Percentiles rank a stretch among this genome's conserved stretches.
Evolutionary conservation across 1,284 basidiomycete genomes (phyloP).

Genomic region (Stygiomarasmius scandens): DNA sequence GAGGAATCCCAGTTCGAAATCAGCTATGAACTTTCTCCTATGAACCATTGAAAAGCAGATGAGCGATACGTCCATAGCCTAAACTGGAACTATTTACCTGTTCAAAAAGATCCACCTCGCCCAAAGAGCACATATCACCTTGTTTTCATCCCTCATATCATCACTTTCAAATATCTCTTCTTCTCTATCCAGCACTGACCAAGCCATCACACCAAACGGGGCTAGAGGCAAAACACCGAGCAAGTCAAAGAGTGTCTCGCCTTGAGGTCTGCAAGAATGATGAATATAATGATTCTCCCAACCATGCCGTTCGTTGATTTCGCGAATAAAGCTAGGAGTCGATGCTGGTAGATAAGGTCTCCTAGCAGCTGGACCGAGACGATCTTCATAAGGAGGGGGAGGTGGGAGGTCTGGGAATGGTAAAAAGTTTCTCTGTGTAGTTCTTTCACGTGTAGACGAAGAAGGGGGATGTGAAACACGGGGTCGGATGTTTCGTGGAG

Average conservation of each 20-base stretch:
- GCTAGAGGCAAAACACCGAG: slow-evolving; percentile 59
- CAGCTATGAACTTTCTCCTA: slow-evolving; percentile 55
- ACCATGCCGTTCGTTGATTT: slow-evolving; percentile 39
- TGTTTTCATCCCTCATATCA: slow-evolving; percentile 69
- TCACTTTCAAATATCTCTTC: slow-evolving; percentile 73
- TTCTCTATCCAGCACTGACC: slow-evolving; percentile 68
- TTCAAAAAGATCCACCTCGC: slow-evolving; percentile 70
- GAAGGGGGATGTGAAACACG: neutral
- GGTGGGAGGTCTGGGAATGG: slow-evolving; percentile 30
- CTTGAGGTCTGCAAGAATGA: slow-evolving; percentile 62
- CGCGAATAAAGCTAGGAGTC: slow-evolving; percentile 21
- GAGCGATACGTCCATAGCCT: neutral
- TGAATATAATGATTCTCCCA: slow-evolving; percentile 39
- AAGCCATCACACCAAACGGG: slow-evolving; percentile 62
- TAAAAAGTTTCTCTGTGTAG: neutral
- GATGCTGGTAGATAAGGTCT: slow-evolving; percentile 54
- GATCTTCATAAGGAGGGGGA: slow-evolving; percentile 45
- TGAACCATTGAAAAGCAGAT: neutral
- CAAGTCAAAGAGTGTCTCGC: slow-evolving; percentile 64
- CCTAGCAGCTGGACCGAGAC: slow-evolving; percentile 53
- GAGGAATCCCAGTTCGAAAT: slow-evolving; percentile 53
- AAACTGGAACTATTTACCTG: slow-evolving; percentile 41
- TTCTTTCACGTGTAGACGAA: neutral
- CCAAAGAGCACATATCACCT: slow-evolving; percentile 77
- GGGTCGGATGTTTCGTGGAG: neutral